These are phyloP conservation scores for Phytophthora tubulina DNA, from an alignment of 352 stramenopile genomes.

Conservation along the genomic window DNA sequence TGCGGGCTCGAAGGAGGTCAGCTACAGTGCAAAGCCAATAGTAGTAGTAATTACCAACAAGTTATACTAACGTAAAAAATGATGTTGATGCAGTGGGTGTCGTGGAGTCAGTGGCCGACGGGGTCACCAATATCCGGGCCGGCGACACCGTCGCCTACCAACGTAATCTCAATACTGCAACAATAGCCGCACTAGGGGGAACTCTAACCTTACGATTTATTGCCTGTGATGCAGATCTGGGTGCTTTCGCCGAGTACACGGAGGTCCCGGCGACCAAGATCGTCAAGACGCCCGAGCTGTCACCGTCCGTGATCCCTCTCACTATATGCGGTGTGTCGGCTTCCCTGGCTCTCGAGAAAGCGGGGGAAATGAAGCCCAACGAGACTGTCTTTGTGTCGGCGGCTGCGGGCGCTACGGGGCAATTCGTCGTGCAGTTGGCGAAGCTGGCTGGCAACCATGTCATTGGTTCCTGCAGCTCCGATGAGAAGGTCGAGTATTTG, in stretches of 20 bases:
- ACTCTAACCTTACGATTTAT: not conserved
- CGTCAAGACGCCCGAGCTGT: slow-evolving; percentile 42
- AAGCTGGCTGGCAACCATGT: slow-evolving; percentile 65
- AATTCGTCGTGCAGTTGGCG: slow-evolving; percentile 86
- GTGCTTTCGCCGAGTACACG: slow-evolving; percentile 64
- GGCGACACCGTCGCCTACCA: slow-evolving; percentile 53
- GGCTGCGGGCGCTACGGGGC: slow-evolving; percentile 68
- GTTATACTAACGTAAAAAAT: slow-evolving; percentile 8
- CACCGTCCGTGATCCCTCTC: slow-evolving; percentile 44
- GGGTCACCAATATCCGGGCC: slow-evolving; percentile 49
- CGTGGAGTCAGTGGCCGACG: slow-evolving; percentile 49
- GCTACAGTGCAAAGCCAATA: not conserved
- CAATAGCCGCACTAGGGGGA: not conserved
- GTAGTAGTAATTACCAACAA: not conserved
- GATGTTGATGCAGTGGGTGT: slow-evolving; percentile 40
- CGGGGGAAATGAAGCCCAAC: slow-evolving; percentile 56
- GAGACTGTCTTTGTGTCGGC: slow-evolving; percentile 52
- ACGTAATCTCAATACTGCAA: slow-evolving; percentile 28
- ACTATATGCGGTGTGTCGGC: slow-evolving; percentile 54
- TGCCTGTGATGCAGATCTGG: slow-evolving; percentile 41
- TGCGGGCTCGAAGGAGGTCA: slow-evolving; percentile 48
- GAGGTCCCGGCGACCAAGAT: slow-evolving; percentile 42
- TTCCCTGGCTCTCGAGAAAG: slow-evolving; percentile 61
- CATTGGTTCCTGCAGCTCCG: slow-evolving; percentile 73
- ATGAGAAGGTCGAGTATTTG: slow-evolving; percentile 79